These are phyloP conservation scores for Podaxis rugospora DNA, from an alignment of 768 basidiomycete genomes.

Conservation along the genomic window DNA sequence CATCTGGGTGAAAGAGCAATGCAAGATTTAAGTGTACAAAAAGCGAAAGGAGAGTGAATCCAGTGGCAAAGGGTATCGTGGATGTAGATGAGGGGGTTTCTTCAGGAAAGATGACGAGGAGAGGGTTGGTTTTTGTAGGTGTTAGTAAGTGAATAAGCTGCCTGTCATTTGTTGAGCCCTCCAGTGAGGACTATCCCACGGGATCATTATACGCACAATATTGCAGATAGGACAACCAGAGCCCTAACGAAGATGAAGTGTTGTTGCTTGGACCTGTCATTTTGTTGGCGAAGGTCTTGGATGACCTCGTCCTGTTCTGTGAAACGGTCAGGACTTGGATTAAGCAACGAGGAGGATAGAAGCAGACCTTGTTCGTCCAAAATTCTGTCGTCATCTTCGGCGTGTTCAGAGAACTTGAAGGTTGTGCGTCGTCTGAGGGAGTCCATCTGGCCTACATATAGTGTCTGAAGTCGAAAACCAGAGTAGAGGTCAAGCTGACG, in stretches of 20 bases:
- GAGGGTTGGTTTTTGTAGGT: slow-evolving; percentile 39
- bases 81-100: slow-evolving; percentile 13
- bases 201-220: slow-evolving; percentile 35
- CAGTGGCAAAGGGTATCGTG: slow-evolving; percentile 40
- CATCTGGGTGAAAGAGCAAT: slow-evolving; percentile 34
- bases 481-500: no score
- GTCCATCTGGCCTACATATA: slow-evolving; percentile 22
- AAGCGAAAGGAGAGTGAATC: slow-evolving; percentile 45
- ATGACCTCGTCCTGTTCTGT: slow-evolving; percentile 63
- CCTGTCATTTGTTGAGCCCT: slow-evolving; percentile 25
- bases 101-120: slow-evolving; percentile 39
- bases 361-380: slow-evolving; percentile 52
- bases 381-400: slow-evolving; percentile 25
- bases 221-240: slow-evolving; percentile 38
- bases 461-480: no score
- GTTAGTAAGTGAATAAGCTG: slow-evolving; percentile 45
- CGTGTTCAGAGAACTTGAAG: slow-evolving; percentile 33
- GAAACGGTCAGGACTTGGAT: neutral
- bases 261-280: slow-evolving; percentile 35
- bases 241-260: slow-evolving; percentile 35
- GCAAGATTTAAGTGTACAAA: slow-evolving; percentile 47
- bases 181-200: neutral
- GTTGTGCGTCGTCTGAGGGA: slow-evolving; percentile 41
- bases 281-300: slow-evolving; percentile 39
- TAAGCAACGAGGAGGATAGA: neutral